A percentile compares a stretch with the other conserved stretches of the same genome.
These are phyloP conservation scores for Ophiostoma australiae DNA, from an alignment of 2,329 filamentous ascomycete genomes.

Conservation along the genomic window DNA sequence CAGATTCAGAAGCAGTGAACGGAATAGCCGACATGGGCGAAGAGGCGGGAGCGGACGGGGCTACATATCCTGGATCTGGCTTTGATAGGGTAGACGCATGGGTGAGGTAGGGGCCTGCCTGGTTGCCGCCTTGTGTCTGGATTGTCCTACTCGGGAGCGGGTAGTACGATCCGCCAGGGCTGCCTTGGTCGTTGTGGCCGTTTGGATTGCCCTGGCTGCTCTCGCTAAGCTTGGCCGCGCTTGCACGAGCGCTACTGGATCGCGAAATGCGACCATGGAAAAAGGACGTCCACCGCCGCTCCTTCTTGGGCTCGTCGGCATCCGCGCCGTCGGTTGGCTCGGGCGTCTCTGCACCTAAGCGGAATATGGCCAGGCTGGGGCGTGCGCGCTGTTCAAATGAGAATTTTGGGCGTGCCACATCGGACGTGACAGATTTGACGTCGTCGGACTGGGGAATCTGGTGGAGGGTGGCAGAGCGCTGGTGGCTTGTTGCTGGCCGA, in stretches of 20 bases:
- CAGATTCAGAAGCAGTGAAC: not conserved
- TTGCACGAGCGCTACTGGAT: conserved; percentile 30
- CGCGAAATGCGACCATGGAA: conserved; percentile 45
- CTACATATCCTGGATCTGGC: conserved; percentile 15
- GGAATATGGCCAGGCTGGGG: conserved; percentile 28
- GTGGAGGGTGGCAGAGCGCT: conserved; percentile 66
- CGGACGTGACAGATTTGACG: conserved; percentile 26
- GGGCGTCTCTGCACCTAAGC: conserved; percentile 23
- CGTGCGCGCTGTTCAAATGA: conserved; percentile 37
- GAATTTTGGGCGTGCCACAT: conserved; percentile 29
- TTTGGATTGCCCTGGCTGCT: conserved; percentile 27
- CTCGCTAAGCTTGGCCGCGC: conserved; percentile 32
- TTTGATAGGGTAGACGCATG: conserved; percentile 32
- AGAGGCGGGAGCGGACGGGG: conserved; percentile 14
- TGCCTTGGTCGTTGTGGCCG: conserved; percentile 27
- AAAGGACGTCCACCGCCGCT: conserved; percentile 49
- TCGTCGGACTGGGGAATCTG: conserved; percentile 36
- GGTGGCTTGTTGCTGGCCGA: conserved; percentile 72
- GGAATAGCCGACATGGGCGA: not conserved
- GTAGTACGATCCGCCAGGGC: conserved; percentile 29
- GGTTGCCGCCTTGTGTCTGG: conserved; percentile 29
- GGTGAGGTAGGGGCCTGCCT: conserved; percentile 37
- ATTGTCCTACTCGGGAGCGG: conserved; percentile 33
- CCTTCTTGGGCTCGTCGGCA: not conserved
- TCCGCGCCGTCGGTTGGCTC: conserved; percentile 23